Percentiles rank a stretch among this genome's conserved stretches.
These are phyloP conservation scores for Malus hybrid DNA, from an alignment of 331 rosid species.

Conservation along the genomic window DNA sequence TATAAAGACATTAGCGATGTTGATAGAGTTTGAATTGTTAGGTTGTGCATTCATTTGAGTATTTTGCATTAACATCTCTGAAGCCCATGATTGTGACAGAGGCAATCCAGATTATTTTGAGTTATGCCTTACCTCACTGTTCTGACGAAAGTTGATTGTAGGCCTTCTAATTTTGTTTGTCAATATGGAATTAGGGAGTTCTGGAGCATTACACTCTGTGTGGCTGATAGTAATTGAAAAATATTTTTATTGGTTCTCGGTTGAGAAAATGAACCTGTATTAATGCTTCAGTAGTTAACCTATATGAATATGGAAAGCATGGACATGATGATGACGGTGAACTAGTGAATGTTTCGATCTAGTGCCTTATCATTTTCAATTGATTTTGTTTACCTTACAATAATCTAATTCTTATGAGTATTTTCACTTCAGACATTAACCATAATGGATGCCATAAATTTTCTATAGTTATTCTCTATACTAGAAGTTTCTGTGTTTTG, in stretches of 20 bases:
- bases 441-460: neutral
- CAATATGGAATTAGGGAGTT: neutral
- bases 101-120: neutral
- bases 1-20: neutral
- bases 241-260: neutral
- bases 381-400: neutral
- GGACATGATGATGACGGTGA: neutral
- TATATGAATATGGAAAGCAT: neutral
- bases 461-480: neutral
- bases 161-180: neutral
- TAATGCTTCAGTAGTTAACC: neutral
- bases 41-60: neutral
- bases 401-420: neutral
- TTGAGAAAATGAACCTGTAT: neutral
- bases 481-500: neutral
- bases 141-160: neutral
- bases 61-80: neutral
- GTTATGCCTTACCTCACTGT: neutral
- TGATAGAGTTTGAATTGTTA: neutral
- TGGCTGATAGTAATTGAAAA: neutral
- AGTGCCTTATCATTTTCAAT: neutral
- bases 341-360: neutral
- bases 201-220: neutral
- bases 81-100: neutral
- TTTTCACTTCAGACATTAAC: neutral